phyloP scores from a whole-genome alignment of 2,329 filamentous ascomycete genomes.

The Talaromyces marneffei region DNA sequence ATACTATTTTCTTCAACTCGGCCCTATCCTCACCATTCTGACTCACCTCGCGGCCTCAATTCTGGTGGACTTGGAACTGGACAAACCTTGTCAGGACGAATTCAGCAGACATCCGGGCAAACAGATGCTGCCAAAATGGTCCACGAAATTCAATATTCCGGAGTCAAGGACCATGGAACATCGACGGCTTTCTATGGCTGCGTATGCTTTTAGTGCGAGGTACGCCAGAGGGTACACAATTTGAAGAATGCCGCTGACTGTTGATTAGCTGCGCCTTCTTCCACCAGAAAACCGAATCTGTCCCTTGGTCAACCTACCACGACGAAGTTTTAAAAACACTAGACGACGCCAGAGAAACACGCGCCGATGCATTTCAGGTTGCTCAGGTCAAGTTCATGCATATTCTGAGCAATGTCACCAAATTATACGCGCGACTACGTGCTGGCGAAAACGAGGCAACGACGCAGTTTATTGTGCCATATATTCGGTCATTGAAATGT shows the following conservation, averaged over 20 bases:
- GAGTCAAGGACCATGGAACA: constrained; percentile 42
- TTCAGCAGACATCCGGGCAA: not conserved
- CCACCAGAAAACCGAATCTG: constrained; percentile 45
- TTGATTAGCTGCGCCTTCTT: constrained; percentile 36
- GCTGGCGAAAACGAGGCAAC: constrained; percentile 4
- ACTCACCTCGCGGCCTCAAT: constrained; percentile 17
- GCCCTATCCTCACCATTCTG: constrained; percentile 16
- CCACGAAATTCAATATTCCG: constrained; percentile 7
- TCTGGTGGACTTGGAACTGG: constrained; percentile 17
- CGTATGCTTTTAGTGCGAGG: constrained; percentile 42
- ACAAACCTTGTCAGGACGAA: constrained; percentile 14
- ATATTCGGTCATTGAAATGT: constrained; percentile 2
- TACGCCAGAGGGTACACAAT: constrained; percentile 19
- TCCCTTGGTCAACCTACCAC: constrained; percentile 55
- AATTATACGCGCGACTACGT: constrained; percentile 1
- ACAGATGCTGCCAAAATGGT: not conserved
- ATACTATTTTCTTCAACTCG: constrained; percentile 13
- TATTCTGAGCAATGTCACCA: not conserved
- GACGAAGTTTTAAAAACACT: constrained; percentile 51
- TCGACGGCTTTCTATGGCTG: constrained; percentile 45
- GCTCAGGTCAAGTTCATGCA: constrained; percentile 21
- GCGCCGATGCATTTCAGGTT: constrained; percentile 47
- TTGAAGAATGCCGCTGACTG: constrained; percentile 4
- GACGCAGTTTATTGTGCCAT: constrained; percentile 4
- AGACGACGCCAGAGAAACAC: constrained; percentile 41